phyloP scores from a whole-genome alignment of 306 rosid species.

The Cucumis hystrix region DNA sequence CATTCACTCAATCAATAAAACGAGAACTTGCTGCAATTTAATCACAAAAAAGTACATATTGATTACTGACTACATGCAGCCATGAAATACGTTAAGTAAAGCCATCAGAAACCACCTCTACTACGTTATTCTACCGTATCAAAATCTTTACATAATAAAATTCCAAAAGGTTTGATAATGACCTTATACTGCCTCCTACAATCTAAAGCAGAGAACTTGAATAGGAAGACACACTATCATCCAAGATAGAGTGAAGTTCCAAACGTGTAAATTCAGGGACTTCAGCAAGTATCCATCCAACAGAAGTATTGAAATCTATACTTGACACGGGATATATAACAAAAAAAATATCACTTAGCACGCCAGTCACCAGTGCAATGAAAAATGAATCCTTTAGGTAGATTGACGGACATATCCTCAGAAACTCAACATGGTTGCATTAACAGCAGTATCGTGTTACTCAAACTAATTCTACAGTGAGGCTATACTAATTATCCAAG shows the following conservation, averaged over 20 bases:
- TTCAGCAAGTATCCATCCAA: neutral
- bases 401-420: neutral
- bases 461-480: neutral
- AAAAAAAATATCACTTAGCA: neutral
- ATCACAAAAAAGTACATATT: neutral
- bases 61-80: neutral
- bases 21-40: neutral
- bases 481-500: neutral
- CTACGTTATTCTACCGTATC: neutral
- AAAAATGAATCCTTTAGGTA: neutral
- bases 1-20: neutral
- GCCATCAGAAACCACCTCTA: neutral
- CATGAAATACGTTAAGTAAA: neutral
- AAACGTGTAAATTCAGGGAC: neutral
- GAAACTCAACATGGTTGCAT: neutral
- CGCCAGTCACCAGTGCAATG: neutral
- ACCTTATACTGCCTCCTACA: neutral
- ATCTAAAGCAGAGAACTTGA: neutral
- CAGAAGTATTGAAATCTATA: neutral
- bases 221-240: neutral
- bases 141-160: neutral
- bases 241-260: neutral
- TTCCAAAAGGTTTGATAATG: neutral
- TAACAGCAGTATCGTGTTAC: neutral
- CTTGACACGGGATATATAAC: neutral